Evolutionary conservation across 2,329 filamentous ascomycete genomes (phyloP).

Genomic region (Pyrenophora tritici-repentis): DNA sequence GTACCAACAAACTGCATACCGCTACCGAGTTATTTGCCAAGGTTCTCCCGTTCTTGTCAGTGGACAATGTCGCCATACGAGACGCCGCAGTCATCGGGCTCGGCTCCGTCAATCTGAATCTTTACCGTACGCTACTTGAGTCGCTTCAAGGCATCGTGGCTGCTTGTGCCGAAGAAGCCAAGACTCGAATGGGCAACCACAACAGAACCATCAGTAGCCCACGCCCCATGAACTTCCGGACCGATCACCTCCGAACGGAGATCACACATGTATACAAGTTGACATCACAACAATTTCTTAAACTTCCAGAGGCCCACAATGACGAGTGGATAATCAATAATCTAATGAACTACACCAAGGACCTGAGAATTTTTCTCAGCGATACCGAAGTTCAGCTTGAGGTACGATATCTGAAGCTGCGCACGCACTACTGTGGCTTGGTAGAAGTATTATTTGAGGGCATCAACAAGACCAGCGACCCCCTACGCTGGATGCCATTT

Average conservation of each 20-base stretch:
- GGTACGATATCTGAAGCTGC: constrained; percentile 88
- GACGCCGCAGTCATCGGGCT: constrained; percentile 90
- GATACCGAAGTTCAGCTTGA: constrained; percentile 94
- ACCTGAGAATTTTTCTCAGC: constrained; percentile 91
- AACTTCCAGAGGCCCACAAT: constrained; percentile 75
- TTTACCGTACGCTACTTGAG: constrained; percentile 89
- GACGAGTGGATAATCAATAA: constrained; percentile 92
- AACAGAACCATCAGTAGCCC: constrained; percentile 83
- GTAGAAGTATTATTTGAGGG: constrained; percentile 93
- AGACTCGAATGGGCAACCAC: constrained; percentile 74
- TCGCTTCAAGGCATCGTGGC: constrained; percentile 85
- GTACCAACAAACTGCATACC: constrained; percentile 80
- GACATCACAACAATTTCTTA: constrained; percentile 86
- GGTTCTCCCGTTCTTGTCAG: constrained; percentile 84
- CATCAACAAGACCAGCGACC: constrained; percentile 82
- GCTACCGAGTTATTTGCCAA: constrained; percentile 89
- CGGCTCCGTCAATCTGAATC: constrained; percentile 91
- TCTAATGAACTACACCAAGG: constrained; percentile 85
- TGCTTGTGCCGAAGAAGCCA: constrained; percentile 86
- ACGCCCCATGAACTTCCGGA: constrained; percentile 73
- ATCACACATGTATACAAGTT: constrained; percentile 96
- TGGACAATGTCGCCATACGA: constrained; percentile 77
- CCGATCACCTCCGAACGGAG: constrained; percentile 86
- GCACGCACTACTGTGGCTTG: constrained; percentile 91
- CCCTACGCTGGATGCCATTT: constrained; percentile 94